phyloP scores from a whole-genome alignment of 164 flowering plant species.

The Vitis amurensis region DNA sequence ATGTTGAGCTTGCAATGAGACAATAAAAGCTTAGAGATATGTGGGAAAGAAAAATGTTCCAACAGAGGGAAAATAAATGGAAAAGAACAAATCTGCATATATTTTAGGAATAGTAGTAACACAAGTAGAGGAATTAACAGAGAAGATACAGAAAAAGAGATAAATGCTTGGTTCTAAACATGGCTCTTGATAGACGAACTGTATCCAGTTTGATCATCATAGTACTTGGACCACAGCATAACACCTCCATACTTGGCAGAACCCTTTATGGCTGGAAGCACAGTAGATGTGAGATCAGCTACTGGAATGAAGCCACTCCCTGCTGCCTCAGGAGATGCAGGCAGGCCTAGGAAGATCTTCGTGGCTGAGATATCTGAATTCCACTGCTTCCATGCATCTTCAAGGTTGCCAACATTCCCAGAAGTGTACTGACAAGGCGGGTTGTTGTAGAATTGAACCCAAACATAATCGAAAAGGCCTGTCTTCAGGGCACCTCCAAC shows the following conservation, averaged over 20 bases:
- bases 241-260: constrained; percentile 37
- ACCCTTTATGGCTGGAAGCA: constrained; percentile 30
- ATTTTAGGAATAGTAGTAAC: too few relatives aligned
- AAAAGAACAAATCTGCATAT: too few relatives aligned
- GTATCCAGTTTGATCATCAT: constrained; percentile 28
- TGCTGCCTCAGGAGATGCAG: constrained; percentile 29
- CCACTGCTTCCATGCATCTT: constrained; percentile 31
- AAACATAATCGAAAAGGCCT: constrained; percentile 32
- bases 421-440: constrained; percentile 33
- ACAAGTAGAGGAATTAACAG: too few relatives aligned
- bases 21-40: too few relatives aligned
- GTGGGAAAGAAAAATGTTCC: too few relatives aligned
- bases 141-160: too few relatives aligned
- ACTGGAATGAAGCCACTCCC: constrained; percentile 38
- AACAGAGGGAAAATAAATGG: too few relatives aligned
- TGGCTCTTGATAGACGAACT: constrained; percentile 29
- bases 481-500: constrained; percentile 24
- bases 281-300: constrained; percentile 16
- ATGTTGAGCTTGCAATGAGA: too few relatives aligned
- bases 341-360: constrained; percentile 28
- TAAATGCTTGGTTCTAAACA: constrained; percentile 10
- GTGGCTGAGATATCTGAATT: constrained; percentile 16
- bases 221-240: constrained; percentile 37
- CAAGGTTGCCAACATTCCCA: constrained; percentile 18
- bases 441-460: constrained; percentile 37